Evolutionary conservation across 805 yeast species (phyloP), one percentile per base, ranked within the genome.

Genomic region (Candida berthetii): DNA sequence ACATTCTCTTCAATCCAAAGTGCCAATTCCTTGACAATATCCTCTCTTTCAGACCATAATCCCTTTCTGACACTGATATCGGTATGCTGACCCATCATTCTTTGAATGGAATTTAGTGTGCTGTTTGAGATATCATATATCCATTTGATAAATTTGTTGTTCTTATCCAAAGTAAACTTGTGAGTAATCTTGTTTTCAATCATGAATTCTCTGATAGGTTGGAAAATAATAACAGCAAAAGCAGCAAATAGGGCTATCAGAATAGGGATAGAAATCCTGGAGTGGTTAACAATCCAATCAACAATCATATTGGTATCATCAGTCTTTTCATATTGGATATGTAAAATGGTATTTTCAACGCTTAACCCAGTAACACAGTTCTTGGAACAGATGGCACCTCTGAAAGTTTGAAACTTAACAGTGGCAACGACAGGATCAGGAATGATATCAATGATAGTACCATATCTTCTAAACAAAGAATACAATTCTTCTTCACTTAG

Each of bases 1-100:
- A 81, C 80, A 47, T 89, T 90, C 59, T 93, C 99, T 43, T 79
- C 80, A 6, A 93, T 66, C 93, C 95, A 85, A 49, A 85, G 66
- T 48, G 72, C 74, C 42, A 93, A 55, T 48, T 84, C 87, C 43
- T 80, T 78, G 1, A 83, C 78, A 45, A 76, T 74, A 40, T 80
- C 84, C 31, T 68, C 60, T 35, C 96, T 68, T 52, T 89, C 95
- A 29, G 74, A 71, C 95, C 95, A 84, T 20, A 83, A 54, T 38
- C 65, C 61, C 42, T 61, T 58, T 20, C 40, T 48, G 9, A 39
- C 39, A 37, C 56, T 57, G 17, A 47, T 48, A 25, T 42, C 52
- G 14, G 58, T 55, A 7, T 52, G 48, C 14, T 56, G 54, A 8
- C 68, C 66, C 45, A 65, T 50, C 19, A 62, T 55, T 35, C 50